Percentiles rank a stretch among this genome's conserved stretches.
phyloP scores from a whole-genome alignment of 2,329 filamentous ascomycete genomes.

The Myriosclerotinia scirpicola region DNA sequence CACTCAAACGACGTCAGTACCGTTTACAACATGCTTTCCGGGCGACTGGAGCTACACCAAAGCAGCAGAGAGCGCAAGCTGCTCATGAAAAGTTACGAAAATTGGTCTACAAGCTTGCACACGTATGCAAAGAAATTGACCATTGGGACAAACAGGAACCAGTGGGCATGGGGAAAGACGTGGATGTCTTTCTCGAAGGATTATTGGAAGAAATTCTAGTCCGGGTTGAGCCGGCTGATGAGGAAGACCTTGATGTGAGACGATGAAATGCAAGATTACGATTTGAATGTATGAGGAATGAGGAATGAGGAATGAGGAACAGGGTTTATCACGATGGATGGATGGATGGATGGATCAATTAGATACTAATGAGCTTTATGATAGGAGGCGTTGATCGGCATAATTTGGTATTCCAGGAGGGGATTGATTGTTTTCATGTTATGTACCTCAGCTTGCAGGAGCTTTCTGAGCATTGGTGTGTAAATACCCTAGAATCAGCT shows the following conservation, averaged over 20 bases:
- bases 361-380: constrained; percentile 18
- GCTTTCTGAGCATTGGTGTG: constrained; percentile 4
- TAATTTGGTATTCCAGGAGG: constrained; percentile 18
- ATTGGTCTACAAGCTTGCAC: constrained; percentile 78
- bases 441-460: neutral
- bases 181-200: constrained; percentile 85
- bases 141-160: constrained; percentile 81
- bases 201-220: constrained; percentile 92
- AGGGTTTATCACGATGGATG: neutral
- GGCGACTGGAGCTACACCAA: constrained; percentile 49
- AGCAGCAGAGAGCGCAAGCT: constrained; percentile 66
- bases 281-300: constrained; percentile 18
- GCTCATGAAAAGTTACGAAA: constrained; percentile 81
- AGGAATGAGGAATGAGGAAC: constrained; percentile 12
- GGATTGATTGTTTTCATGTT: constrained; percentile 4
- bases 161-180: constrained; percentile 90
- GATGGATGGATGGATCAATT: constrained; percentile 16
- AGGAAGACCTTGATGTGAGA: constrained; percentile 36
- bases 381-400: constrained; percentile 22
- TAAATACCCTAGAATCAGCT: constrained; percentile 28
- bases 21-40: constrained; percentile 48
- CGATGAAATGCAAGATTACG: constrained; percentile 27
- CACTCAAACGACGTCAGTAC: constrained; percentile 75
- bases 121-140: constrained; percentile 87
- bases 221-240: constrained; percentile 76